Percentiles rank a stretch among this genome's conserved stretches.
Conservation (phyloP, 2,329 filamentous ascomycete species). For the Talaromyces amestolkiae region DNA sequence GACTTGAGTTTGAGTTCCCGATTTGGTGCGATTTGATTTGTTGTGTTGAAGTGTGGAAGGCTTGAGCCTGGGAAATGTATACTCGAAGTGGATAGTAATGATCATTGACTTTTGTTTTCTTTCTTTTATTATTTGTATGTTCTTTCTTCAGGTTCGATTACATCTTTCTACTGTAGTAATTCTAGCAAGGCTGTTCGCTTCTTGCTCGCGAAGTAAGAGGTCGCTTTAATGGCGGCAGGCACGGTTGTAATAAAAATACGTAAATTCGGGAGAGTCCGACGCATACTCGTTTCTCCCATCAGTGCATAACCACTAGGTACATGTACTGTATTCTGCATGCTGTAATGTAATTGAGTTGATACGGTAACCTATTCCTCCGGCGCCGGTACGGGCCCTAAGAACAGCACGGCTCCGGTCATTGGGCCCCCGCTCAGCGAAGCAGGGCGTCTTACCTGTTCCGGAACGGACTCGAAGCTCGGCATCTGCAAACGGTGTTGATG, state of each 20-base stretch:
- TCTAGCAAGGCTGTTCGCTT: not conserved
- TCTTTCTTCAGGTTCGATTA: not conserved
- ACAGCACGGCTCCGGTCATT: not conserved
- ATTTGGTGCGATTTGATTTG: not conserved
- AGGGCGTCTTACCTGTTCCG: constrained; percentile 6
- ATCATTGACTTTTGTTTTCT: not conserved
- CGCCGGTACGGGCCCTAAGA: not conserved
- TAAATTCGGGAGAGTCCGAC: not conserved
- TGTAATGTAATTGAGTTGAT: not conserved
- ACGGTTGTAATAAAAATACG: constrained; percentile 7
- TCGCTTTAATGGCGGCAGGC: constrained; percentile 3
- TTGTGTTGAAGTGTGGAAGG: not conserved
- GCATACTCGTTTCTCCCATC: not conserved
- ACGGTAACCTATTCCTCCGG: constrained; percentile 1
- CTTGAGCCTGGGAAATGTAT: not conserved
- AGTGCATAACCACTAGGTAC: not conserved
- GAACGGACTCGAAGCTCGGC: constrained; percentile 9
- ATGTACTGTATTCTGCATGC: not conserved
- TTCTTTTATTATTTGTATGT: too few species aligned
- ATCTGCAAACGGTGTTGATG: constrained; percentile 9
- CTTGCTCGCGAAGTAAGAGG: not conserved
- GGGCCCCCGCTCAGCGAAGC: not conserved
- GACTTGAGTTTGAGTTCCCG: not conserved
- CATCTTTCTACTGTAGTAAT: too few species aligned
- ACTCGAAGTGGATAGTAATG: constrained; percentile 1